Conservation (phyloP, 2,329 filamentous ascomycete species). For the Aspergillus brasiliensis region DNA sequence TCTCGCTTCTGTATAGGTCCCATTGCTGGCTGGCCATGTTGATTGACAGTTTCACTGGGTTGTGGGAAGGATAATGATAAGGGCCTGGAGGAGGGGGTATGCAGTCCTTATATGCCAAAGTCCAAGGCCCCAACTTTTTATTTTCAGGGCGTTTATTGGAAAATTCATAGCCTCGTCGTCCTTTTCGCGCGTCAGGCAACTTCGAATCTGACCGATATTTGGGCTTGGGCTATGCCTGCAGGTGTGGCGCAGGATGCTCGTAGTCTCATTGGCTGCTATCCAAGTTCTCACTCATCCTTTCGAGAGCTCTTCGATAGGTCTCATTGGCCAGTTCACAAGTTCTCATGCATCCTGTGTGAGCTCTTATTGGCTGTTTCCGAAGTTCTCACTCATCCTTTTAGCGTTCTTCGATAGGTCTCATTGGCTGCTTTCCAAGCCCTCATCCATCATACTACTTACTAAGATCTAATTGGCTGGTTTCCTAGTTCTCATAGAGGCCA, state of each 20-base stretch:
- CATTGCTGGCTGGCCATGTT: conserved; percentile 14
- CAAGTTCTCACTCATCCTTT: not conserved
- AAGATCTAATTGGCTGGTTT: too few species aligned
- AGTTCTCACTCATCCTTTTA: not conserved
- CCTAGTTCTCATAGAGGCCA: not conserved
- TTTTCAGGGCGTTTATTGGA: not conserved
- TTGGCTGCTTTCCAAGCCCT: not conserved
- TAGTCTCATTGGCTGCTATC: not conserved
- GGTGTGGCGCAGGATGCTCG: not conserved
- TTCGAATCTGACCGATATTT: not conserved
- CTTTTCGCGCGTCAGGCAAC: not conserved
- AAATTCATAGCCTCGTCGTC: not conserved
- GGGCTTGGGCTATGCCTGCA: not conserved
- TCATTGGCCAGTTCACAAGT: not conserved
- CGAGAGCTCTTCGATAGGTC: not conserved
- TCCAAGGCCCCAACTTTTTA: not conserved
- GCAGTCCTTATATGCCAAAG: not conserved
- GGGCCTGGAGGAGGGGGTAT: not conserved
- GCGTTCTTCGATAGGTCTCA: not conserved
- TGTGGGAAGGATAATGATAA: not conserved
- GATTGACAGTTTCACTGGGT: not conserved
- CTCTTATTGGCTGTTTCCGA: not conserved
- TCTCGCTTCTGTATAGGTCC: conserved; percentile 17
- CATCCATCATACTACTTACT: too few species aligned
- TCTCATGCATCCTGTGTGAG: not conserved